These are phyloP conservation scores for Clitoria ternatea DNA, from an alignment of 306 rosid species.

Conservation along the genomic window DNA sequence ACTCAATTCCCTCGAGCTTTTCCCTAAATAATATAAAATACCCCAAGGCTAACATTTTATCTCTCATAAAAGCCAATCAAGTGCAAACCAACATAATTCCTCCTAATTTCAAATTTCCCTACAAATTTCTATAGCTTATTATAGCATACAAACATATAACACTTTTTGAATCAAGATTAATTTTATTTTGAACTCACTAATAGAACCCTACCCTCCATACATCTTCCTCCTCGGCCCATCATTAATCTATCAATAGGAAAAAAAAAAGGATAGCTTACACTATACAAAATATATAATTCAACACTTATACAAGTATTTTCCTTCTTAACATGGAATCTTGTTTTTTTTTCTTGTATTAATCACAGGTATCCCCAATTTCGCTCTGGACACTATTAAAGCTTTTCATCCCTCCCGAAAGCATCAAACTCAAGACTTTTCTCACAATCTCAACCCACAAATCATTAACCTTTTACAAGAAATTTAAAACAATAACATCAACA, in stretches of 20 bases:
- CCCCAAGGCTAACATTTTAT: background rate
- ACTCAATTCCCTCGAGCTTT: background rate
- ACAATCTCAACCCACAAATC: too few species aligned
- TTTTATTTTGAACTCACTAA: background rate
- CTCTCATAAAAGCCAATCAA: background rate
- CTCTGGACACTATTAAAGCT: too few species aligned
- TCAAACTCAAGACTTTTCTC: too few species aligned
- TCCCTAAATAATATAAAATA: background rate
- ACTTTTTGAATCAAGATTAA: background rate
- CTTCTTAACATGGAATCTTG: background rate
- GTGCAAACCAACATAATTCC: background rate
- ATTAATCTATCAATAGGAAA: background rate
- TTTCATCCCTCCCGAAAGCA: too few species aligned
- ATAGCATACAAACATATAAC: background rate
- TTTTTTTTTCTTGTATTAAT: too few species aligned
- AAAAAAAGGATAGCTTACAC: background rate
- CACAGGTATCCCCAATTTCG: too few species aligned
- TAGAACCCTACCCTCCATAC: background rate
- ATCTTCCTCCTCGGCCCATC: background rate
- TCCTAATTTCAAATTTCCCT: background rate
- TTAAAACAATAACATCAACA: background rate
- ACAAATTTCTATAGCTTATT: background rate
- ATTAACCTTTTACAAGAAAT: too few species aligned
- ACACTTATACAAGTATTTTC: background rate
- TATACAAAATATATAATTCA: background rate